These are phyloP conservation scores for Juglanconis oblonga DNA, from an alignment of 2,329 filamentous ascomycete genomes.

Conservation along the genomic window DNA sequence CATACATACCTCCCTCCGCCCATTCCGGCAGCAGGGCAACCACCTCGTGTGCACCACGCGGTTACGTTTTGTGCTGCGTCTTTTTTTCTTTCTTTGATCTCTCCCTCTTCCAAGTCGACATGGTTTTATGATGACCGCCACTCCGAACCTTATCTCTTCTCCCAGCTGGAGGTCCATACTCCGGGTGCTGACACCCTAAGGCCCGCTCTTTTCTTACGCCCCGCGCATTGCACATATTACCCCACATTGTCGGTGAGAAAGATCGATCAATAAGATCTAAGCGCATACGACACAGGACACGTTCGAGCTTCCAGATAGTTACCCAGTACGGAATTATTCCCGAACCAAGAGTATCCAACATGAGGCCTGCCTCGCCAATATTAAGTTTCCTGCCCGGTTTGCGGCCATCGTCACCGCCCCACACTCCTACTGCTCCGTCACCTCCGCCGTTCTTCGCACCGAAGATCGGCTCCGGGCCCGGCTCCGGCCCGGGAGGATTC, in stretches of 20 bases:
- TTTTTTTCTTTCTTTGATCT: background rate
- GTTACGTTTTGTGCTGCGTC: constrained; percentile 8
- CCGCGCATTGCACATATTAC: constrained; percentile 27
- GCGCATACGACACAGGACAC: constrained; percentile 8
- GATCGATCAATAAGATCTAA: constrained; percentile 23
- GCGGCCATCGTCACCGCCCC: constrained; percentile 40
- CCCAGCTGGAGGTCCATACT: constrained; percentile 44
- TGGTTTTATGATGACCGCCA: constrained; percentile 45
- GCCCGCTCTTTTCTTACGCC: constrained; percentile 20
- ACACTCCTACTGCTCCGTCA: constrained; percentile 36
- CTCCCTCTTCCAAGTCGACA: constrained; percentile 19
- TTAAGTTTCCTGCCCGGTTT: constrained; percentile 31
- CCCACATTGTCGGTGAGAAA: constrained; percentile 26
- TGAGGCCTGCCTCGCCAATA: constrained; percentile 36
- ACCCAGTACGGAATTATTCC: background rate
- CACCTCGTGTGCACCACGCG: constrained; percentile 11
- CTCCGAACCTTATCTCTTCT: constrained; percentile 38
- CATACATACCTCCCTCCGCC: background rate
- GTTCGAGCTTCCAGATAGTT: background rate
- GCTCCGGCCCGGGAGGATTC: constrained; percentile 5
- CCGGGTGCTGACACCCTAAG: constrained; percentile 42
- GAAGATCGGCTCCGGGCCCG: constrained; percentile 22
- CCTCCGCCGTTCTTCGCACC: constrained; percentile 26
- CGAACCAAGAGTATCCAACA: constrained; percentile 20
- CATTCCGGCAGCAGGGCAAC: constrained; percentile 1